These are phyloP conservation scores for Pleodorina starrii DNA, from an alignment of 139 green algal genomes.

Conservation along the genomic window DNA sequence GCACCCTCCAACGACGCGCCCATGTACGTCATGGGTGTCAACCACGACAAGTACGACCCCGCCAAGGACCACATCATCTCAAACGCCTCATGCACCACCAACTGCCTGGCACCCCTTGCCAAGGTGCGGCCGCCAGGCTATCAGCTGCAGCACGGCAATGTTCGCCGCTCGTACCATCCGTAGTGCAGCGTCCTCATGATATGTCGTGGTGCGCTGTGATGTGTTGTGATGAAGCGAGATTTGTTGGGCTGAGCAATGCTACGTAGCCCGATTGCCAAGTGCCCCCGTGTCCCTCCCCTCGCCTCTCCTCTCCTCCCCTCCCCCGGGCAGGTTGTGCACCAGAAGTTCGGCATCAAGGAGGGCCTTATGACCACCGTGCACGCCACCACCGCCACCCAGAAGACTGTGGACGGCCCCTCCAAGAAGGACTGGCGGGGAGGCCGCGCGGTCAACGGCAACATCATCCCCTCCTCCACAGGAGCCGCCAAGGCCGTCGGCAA, in stretches of 20 bases:
- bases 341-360: conserved; percentile 89
- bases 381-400: conserved; percentile 97
- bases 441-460: conserved; percentile 92
- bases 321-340: conserved; percentile 81
- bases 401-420: conserved; percentile 96
- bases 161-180: too few species aligned
- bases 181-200: too few species aligned
- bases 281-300: too few species aligned
- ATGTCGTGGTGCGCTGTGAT: too few species aligned
- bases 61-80: conserved; percentile 85
- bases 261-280: too few species aligned
- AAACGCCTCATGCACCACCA: conserved; percentile 98
- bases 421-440: conserved; percentile 98
- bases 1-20: conserved; percentile 92
- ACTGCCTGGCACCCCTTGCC: conserved; percentile 96
- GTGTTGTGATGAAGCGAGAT: too few species aligned
- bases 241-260: too few species aligned
- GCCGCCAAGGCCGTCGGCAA: conserved; percentile 95
- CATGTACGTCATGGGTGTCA: conserved; percentile 96
- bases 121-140: conserved; percentile 78
- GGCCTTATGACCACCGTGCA: conserved; percentile 98
- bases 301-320: neutral
- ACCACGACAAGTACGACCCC: conserved; percentile 90
- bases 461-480: conserved; percentile 98
- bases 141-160: too few species aligned